Base-by-base conservation (phyloP, 75 land plant genomes). In the Adiantum capillusveneris region DNA sequence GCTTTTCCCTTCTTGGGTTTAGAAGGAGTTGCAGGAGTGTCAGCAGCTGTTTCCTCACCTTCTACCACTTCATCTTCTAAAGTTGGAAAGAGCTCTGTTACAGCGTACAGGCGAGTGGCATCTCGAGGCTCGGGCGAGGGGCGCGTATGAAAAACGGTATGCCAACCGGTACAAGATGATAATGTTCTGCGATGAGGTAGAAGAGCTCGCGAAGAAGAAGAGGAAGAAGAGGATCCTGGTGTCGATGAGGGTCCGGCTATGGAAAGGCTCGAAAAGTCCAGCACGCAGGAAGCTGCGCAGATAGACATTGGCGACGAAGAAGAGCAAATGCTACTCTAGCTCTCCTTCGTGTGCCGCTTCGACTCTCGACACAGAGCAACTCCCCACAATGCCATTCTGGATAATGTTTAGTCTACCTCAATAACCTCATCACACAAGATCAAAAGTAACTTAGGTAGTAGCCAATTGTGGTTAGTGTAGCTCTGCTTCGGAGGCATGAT, bases 1-100 rank as follows among this genome's bases (percentile, higher is more conserved):
- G 96, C 88, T 53, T 90, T 87, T n/a, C 96, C 93, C 48, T 68
- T 90, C 78, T 90, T 90, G 37, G 82, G 87, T 76, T 90, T 90
- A 27, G 59, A 6, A 64, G 73, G 49, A 36, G 60, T 54, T 66
- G 67, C 31, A 58, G 53, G 41, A 45, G 55, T 65, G 27, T 30
- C 62, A 20, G 25, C 64, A 26, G 11, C 25, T 6, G 48, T 64
- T 30, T 30, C 24, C 24, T 65, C 78, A 7, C 48, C 70, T 12
- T n/a, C 69, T 19, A 0, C 52, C 16, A 28, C 78, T 56, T 43
- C 71, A 5, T 36, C 64, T 34, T 24, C 56, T 52, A 80, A 65
- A 31, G 59, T 76, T 39, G 60, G 62, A 27, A 67, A 67, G 36
- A 67, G 69, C 62, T 67, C 54, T 22, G 69, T 27, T 0, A 67